Evolutionary conservation across 768 basidiomycete species (phyloP), one percentile per base, ranked within the genome.

Genomic region (Lactarius deliciosus): DNA sequence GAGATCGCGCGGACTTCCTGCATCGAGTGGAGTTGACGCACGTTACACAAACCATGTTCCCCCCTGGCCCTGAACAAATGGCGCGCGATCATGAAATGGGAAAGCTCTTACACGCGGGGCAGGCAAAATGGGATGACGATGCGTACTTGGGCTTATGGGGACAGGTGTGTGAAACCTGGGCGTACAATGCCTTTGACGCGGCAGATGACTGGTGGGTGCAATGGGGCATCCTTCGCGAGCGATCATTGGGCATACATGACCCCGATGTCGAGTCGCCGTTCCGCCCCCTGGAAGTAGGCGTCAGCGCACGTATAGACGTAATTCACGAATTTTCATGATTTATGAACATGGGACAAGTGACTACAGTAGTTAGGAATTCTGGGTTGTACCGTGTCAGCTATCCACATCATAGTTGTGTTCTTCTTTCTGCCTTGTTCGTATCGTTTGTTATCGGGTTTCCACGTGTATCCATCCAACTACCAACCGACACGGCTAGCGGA

Each of bases 131-230:
- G 70, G 62, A 61, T 16, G 65, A 69, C 20, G 63, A 63, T 32
- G 62, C 61, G 22, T 64, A 61, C 43, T n/a, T 63, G 32, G 63
- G 64, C 28, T n/a, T 69, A 32, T 71, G 68, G 68, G 62, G 54
- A 16, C 58, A 63, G n/a, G 57, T 71, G 38, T 43, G 53, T 30
- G 13, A 69, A 45, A 18, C 69, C 10, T 71, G 70, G 70, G 62
- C 61, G 9, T 71, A 71, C 34, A 50, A 69, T 34, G 70, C 68
- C 10, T 63, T 69, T 30, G 70, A 71, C 38, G 70, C 60, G 3
- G 70, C 70, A 11, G 70, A 71, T 8, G 68, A 71, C 57, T 71
- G 70, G 70, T 71, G 70, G 70, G 64, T 69, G 7, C 59, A 71
- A 30, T 71, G 70, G 70, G 70, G 70, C 41, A 8, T 69, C 38